Base-by-base conservation (phyloP, 2,329 filamentous ascomycete species). In the Mollisiaceae sp. region DNA sequence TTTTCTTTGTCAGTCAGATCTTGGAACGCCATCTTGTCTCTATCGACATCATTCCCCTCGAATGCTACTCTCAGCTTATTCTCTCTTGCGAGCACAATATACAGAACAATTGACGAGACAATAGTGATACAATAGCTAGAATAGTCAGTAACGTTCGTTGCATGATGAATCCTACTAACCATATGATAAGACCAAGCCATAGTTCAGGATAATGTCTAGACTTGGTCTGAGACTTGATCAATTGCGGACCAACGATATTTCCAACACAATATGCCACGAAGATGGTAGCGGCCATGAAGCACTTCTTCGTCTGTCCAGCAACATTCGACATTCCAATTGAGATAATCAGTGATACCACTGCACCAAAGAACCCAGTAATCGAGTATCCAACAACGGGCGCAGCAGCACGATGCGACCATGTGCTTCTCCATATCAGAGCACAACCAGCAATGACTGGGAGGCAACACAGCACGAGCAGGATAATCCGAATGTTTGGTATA, bases 181-280 rank as follows among this genome's bases (percentile, higher is more conserved):
- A 86, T 12, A 86, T 84, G 8, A 92, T 91, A 65, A 93, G 74
- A 0, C 89, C 89, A 0, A 85, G 79, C 90, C 90, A 93, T 9
- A 93, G 74, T 70, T 87, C 85, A 0, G 91, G 90, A 72, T 93
- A 93, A 76, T 93, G 91, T 57, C 83, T 74, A 0, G 74, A 77
- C 69, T 89, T 89, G 0, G 87, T 89, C 76, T 90, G 80, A n/a
- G 84, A 88, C 71, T 85, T 86, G 47, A 93, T 85, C 45, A 93
- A 80, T 77, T 91, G 89, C 3, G 91, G 91, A 0, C 90, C 90
- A 27, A 93, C 86, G 59, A 93, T 93, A 71, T 93, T 93, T 1
- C 90, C 86, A 8, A 93, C 87, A 63, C 89, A 91, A 73, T 93
- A 93, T 0, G 89, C 89, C 0, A 91, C 89, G 68, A 93, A 93